Percentiles rank a stretch among this genome's conserved stretches.
phyloP scores from a whole-genome alignment of 108 stramenopile species.

The Nitzschia putrida region DNA sequence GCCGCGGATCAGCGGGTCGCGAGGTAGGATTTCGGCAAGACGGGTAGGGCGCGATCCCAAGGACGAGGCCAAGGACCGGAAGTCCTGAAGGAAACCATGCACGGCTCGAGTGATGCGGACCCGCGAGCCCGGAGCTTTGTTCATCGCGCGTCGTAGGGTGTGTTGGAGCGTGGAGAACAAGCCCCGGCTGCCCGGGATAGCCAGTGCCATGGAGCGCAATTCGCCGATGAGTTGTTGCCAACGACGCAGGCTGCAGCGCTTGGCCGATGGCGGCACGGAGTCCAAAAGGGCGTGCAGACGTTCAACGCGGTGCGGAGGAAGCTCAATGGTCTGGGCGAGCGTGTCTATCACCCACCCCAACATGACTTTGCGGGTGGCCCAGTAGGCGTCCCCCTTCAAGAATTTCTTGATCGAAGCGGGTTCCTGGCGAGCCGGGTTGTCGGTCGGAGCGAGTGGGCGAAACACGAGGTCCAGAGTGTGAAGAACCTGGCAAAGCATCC shows the following conservation, averaged over 20 bases:
- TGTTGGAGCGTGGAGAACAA: slow-evolving; percentile 44
- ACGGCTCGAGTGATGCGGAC: slow-evolving; percentile 9
- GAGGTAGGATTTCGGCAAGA: slow-evolving; percentile 42
- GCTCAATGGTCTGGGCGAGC: slow-evolving; percentile 25
- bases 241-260: slow-evolving; percentile 5
- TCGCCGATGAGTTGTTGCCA: slow-evolving; percentile 49
- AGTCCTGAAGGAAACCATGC: slow-evolving; percentile 29
- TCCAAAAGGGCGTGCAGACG: slow-evolving; percentile 25
- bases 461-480: slow-evolving; percentile 30
- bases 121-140: slow-evolving; percentile 6
- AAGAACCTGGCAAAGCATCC: slow-evolving; percentile 19
- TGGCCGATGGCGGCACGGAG: background rate
- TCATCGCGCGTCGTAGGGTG: too few species aligned
- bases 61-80: slow-evolving; percentile 14
- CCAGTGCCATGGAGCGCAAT: slow-evolving; percentile 48
- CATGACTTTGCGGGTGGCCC: slow-evolving; percentile 34
- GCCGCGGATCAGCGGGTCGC: slow-evolving; percentile 22
- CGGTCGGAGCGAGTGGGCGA: background rate
- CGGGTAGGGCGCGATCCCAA: slow-evolving; percentile 32
- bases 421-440: slow-evolving; percentile 30
- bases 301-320: slow-evolving; percentile 32
- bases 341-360: slow-evolving; percentile 47
- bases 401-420: slow-evolving; percentile 52
- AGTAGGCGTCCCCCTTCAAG: slow-evolving; percentile 35
- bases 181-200: slow-evolving; percentile 36